phyloP scores from a whole-genome alignment of 2,329 filamentous ascomycete species.

The Mycosphaerella arachidis region DNA sequence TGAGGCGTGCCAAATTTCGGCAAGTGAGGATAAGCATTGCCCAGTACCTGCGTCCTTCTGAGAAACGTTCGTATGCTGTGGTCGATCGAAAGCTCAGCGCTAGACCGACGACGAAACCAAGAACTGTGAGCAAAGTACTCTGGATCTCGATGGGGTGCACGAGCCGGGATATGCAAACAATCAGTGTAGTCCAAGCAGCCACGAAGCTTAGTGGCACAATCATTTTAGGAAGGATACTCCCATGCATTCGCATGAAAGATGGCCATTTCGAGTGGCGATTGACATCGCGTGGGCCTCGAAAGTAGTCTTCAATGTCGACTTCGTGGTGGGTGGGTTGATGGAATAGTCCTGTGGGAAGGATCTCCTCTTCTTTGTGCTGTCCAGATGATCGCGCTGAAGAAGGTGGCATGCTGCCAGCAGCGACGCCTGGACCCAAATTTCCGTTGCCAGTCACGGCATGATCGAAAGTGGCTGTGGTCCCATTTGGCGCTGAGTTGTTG shows the following conservation, averaged over 20 bases:
- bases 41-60: constrained; percentile 61
- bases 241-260: constrained; percentile 69
- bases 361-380: not conserved
- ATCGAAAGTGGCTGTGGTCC: not conserved
- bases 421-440: not conserved
- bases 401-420: not conserved
- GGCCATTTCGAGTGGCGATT: constrained; percentile 73
- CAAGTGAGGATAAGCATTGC: constrained; percentile 51
- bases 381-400: not conserved
- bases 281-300: constrained; percentile 57
- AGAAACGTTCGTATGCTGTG: constrained; percentile 67
- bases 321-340: constrained; percentile 16
- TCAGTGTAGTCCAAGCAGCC: constrained; percentile 59
- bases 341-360: constrained; percentile 3
- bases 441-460: not conserved
- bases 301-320: constrained; percentile 31
- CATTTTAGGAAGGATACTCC: constrained; percentile 69
- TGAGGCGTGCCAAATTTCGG: constrained; percentile 61
- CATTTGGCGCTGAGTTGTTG: not conserved
- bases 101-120: constrained; percentile 77
- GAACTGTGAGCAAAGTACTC: constrained; percentile 67
- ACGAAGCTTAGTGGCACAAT: constrained; percentile 63
- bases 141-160: constrained; percentile 50
- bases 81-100: constrained; percentile 73
- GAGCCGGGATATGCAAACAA: constrained; percentile 54